Evolutionary conservation across 495 filamentous ascomycete species (phyloP), one percentile per base, ranked within the genome.

Genomic region (Penicillium fimorum): DNA sequence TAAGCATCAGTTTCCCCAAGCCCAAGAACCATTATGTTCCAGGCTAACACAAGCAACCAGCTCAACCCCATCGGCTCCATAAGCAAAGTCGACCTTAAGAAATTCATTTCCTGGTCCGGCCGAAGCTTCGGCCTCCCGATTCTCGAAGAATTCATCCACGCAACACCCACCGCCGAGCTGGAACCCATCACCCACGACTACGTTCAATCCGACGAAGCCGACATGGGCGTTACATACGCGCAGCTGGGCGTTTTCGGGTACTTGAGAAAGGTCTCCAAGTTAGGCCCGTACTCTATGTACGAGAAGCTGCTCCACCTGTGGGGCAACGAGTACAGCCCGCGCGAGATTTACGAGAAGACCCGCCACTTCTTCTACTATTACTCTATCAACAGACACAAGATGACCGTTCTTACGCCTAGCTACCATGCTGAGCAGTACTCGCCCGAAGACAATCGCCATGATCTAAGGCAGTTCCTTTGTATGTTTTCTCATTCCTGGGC

Each of bases 161-260:
- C 92, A 3, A 77, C 80, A 0, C 91, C 91, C 0, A 94, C 90
- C 4, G 91, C 91, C 1, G 91, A 96, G 68, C 79, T 96, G 0
- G 88, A 92, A 60, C 92, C 92, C 12, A 85, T 91, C 27, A 89
- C 89, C 1, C 70, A 81, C 0, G 74, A 65, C 13, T 74, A 74
- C 45, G 70, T 78, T 9, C 71, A 76, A 60, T 68, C 65, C 35
- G 77, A 95, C 65, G 91, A 96, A 71, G 87, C 76, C 2, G 88
- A 91, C 60, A 91, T 91, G 88, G 85, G 84, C 15, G 74, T 85
- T 40, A 81, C 79, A 4, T 83, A 83, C 62, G 70, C 65, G 33
- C 78, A 83, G 47, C 72, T 83, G 22, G 77, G 78, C 11, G 69
- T 79, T 11, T 88, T 88, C 61, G 87, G 85, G 4, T 63, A 74